Evolutionary conservation across 2,329 filamentous ascomycete genomes (phyloP).

Genomic region (Cercospora sp.): DNA sequence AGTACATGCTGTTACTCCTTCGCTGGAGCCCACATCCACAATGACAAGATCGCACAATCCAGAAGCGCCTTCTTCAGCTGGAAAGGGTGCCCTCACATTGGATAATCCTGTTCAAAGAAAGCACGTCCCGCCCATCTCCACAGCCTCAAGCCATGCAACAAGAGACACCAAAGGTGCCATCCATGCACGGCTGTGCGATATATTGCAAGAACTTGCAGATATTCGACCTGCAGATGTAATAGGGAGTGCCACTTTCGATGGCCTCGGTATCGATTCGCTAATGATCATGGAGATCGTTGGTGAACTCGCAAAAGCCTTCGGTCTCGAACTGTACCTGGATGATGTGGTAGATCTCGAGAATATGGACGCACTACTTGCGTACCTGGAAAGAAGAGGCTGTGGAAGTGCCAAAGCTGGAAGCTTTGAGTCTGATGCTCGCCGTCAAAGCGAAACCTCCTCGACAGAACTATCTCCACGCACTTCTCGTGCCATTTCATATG

Average conservation of each 20-base stretch:
- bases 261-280: slow-evolving; percentile 33
- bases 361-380: slow-evolving; percentile 1
- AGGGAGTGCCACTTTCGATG: slow-evolving; percentile 16
- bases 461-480: not conserved
- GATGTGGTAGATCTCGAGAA: slow-evolving; percentile 11
- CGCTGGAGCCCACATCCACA: not conserved
- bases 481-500: not conserved
- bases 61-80: not conserved
- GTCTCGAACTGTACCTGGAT: slow-evolving; percentile 11
- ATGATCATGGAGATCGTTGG: slow-evolving; percentile 30
- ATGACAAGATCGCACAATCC: not conserved
- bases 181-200: not conserved
- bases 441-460: not conserved
- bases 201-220: slow-evolving; percentile 10
- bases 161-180: not conserved
- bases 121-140: not conserved
- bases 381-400: not conserved
- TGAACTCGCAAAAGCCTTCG: slow-evolving; percentile 24
- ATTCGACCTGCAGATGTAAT: not conserved
- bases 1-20: not conserved
- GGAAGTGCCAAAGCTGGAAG: not conserved
- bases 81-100: not conserved
- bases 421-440: not conserved
- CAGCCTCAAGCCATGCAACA: not conserved
- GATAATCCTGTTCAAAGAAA: not conserved